Evolutionary conservation across 176 grass and related monocot species (phyloP), one percentile per base, ranked within the genome.

Genomic region (Guadua angustifolia): DNA sequence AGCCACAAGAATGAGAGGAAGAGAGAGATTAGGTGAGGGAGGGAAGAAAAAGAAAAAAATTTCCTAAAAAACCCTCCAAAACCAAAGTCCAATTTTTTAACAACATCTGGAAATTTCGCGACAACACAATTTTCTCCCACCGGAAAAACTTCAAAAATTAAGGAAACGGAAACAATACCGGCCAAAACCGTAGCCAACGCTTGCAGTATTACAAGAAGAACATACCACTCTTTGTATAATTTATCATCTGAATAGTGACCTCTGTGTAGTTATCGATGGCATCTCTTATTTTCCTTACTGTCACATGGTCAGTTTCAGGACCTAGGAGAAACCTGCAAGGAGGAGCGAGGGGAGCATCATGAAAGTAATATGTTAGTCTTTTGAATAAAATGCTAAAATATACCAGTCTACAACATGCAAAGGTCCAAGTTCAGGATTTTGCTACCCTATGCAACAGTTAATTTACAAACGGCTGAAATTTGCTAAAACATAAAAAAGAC

Each of bases 191-290:
- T n/a, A n/a, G n/a, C n/a, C n/a, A n/a, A n/a, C n/a, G n/a, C n/a
- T n/a, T n/a, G n/a, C n/a, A n/a, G n/a, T n/a, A n/a, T n/a, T n/a
- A n/a, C n/a, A 75, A 75, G 18, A 60, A 8, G 72, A 79, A 4
- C 85, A 64, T 95, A 98, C 92, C 91, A 15, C 87, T 95, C 87
- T 91, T 98, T 80, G 92, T 95, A 85, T 93, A 98, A 87, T 98
- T 93, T 91, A 98, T 98, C 57, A 98, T 73, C 78, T 95, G 95
- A 90, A 98, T 88, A 2, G 91, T 95, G 61, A 98, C 89, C 71
- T 98, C 91, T 62, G 74, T 89, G 80, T 98, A 85, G 82, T 91
- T 93, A 88, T 98, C 89, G 73, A 98, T 98, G 45, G 92, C 95
- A 65, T 98, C 89, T 87, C 91, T 95, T 76, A 98, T 98, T 83